Evolutionary conservation across 768 basidiomycete genomes (phyloP).

Genomic region (Serendipita vermifera): DNA sequence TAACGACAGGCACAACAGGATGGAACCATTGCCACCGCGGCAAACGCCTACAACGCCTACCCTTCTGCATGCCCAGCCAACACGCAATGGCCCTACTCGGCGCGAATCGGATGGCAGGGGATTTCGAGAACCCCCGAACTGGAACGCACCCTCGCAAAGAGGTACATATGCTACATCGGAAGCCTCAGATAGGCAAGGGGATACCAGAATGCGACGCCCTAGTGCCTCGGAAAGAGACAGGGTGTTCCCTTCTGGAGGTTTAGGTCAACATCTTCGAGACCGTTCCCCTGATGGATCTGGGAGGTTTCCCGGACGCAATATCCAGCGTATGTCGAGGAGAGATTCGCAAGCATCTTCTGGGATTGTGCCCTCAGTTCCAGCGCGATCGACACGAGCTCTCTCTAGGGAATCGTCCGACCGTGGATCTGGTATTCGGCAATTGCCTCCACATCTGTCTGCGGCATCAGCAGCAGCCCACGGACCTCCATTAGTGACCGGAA

Average conservation of each 20-base stretch:
- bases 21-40: constrained; percentile 4
- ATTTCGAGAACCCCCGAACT: background rate
- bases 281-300: constrained; percentile 11
- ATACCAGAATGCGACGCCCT: constrained; percentile 14
- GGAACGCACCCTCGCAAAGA: background rate
- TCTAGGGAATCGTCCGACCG: background rate
- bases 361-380: background rate
- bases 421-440: constrained; percentile 29
- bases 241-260: background rate
- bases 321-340: background rate
- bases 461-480: background rate
- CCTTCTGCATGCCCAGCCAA: background rate
- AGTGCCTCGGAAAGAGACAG: background rate
- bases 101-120: background rate
- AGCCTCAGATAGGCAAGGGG: background rate
- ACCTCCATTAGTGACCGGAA: background rate
- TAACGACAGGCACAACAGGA: constrained; percentile 43
- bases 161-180: background rate
- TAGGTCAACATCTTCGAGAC: constrained; percentile 12
- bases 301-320: background rate
- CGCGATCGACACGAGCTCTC: background rate
- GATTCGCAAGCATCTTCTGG: background rate
- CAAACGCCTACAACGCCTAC: constrained; percentile 31
- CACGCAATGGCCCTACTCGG: constrained; percentile 8
- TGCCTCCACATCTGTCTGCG: constrained; percentile 44